These are phyloP conservation scores for Ascocoryne sarcoides DNA, from an alignment of 2,329 filamentous ascomycete species.

Conservation along the genomic window DNA sequence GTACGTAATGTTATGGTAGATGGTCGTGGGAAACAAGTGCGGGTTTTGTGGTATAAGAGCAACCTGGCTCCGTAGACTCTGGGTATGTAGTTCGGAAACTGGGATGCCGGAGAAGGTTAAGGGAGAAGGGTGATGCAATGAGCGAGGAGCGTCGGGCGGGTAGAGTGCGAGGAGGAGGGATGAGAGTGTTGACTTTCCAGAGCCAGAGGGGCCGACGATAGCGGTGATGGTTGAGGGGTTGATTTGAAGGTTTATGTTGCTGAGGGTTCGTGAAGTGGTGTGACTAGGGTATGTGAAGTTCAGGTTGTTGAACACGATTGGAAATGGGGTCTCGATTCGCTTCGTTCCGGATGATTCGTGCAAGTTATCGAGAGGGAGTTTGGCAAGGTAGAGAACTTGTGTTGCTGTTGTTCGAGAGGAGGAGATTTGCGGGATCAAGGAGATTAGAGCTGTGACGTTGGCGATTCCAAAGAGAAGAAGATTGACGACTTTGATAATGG, in stretches of 20 bases:
- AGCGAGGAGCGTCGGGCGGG: conserved; percentile 23
- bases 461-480: conserved; percentile 77
- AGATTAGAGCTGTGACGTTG: conserved; percentile 60
- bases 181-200: conserved; percentile 70
- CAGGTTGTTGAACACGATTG: conserved; percentile 46
- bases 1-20: conserved; percentile 77
- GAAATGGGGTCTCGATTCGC: conserved; percentile 33
- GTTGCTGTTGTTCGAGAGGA: conserved; percentile 64
- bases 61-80: conserved; percentile 50
- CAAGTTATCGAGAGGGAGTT: conserved; percentile 38
- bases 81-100: conserved; percentile 49
- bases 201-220: conserved; percentile 73
- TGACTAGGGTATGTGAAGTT: conserved; percentile 62
- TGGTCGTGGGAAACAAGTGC: conserved; percentile 66
- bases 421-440: conserved; percentile 72
- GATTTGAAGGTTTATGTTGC: conserved; percentile 57
- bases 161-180: conserved; percentile 69
- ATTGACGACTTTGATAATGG: conserved; percentile 67
- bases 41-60: conserved; percentile 64
- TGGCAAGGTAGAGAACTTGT: conserved; percentile 61
- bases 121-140: conserved; percentile 12
- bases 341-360: conserved; percentile 38
- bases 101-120: conserved; percentile 49
- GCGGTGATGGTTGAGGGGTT: conserved; percentile 57
- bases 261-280: conserved; percentile 45